phyloP scores from a whole-genome alignment of 768 basidiomycete genomes.

The Coprinopsis marcescibilis region DNA sequence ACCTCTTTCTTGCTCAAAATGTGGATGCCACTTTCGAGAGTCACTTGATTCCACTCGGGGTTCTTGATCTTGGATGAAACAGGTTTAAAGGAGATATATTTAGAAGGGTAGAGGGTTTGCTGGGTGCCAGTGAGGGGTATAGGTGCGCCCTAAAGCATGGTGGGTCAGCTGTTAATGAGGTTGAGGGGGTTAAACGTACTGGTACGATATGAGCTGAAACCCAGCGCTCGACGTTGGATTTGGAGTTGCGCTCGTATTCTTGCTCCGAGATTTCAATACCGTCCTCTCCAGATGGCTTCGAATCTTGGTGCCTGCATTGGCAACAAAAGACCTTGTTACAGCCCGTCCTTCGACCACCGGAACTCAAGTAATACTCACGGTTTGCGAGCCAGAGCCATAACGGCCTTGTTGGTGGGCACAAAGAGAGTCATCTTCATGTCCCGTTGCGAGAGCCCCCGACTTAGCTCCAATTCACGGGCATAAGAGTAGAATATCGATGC shows the following conservation, averaged over 20 bases:
- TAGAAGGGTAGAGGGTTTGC: constrained; percentile 53
- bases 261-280: constrained; percentile 60
- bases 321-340: background rate
- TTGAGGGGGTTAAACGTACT: constrained; percentile 33
- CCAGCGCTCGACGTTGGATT: constrained; percentile 72
- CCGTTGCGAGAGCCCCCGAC: constrained; percentile 39
- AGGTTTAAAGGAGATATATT: constrained; percentile 49
- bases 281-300: constrained; percentile 32
- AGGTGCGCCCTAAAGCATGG: constrained; percentile 35
- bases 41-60: constrained; percentile 55
- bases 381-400: constrained; percentile 74
- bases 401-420: constrained; percentile 83
- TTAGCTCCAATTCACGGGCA: constrained; percentile 65
- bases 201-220: constrained; percentile 80
- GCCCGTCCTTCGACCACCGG: background rate
- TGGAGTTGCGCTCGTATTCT: constrained; percentile 55
- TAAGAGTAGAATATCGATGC: constrained; percentile 84
- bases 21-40: constrained; percentile 47
- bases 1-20: constrained; percentile 65
- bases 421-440: constrained; percentile 51
- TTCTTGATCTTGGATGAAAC: constrained; percentile 29
- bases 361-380: constrained; percentile 53
- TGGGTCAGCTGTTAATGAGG: background rate
- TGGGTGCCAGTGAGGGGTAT: constrained; percentile 42
- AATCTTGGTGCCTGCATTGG: constrained; percentile 54